Evolutionary conservation across 257 asterid species (phyloP), one percentile per base, ranked within the genome.

Genomic region (Solanum acaule): DNA sequence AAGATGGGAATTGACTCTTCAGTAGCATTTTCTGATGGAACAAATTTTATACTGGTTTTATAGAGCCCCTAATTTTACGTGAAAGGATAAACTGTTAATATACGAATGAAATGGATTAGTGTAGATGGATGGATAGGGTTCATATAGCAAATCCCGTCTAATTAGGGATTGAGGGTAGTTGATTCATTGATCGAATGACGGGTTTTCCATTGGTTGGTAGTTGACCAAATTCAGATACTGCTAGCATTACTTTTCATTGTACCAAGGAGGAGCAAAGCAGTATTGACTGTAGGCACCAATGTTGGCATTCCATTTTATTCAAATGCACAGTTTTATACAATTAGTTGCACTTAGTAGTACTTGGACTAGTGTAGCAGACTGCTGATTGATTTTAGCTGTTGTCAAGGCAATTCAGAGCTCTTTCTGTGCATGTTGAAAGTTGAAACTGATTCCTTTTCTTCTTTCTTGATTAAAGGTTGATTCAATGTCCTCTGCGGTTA

Each of bases 401-500:
- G 31, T 82, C 70, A 10, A 31, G 34, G 86, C 31, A 46, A 52
- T 82, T 18, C 71, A 82, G 31, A 82, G 44, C 31, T 82, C 56
- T 42, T 59, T 14, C 35, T 83, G 49, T 72, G 12, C 37, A 38
- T 22, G 40, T 52, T 31, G 68, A 35, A 46, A n/a, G 38, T 52
- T 29, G 70, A 37, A 49, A n/a, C 15, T 68, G 65, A 34, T 40
- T 65, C 81, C 13, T 59, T 31, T 65, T 72, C 65, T 86, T 27
- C 42, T 88, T 81, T 34, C 78, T 65, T 84, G 40, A 46, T 40
- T 49, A 59, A 77, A 90, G 90, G 87, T 71, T 10, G 65, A 11
- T 46, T 42, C 72, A 79, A 91, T 92, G 94, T 88, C 93, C n/a
- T 29, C 65, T 63, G 93, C 84, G 37, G 37, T 87, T 38, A 89